These are phyloP conservation scores for Emmonsiellopsis sp. DNA, from an alignment of 2,329 filamentous ascomycete species.

Conservation along the genomic window DNA sequence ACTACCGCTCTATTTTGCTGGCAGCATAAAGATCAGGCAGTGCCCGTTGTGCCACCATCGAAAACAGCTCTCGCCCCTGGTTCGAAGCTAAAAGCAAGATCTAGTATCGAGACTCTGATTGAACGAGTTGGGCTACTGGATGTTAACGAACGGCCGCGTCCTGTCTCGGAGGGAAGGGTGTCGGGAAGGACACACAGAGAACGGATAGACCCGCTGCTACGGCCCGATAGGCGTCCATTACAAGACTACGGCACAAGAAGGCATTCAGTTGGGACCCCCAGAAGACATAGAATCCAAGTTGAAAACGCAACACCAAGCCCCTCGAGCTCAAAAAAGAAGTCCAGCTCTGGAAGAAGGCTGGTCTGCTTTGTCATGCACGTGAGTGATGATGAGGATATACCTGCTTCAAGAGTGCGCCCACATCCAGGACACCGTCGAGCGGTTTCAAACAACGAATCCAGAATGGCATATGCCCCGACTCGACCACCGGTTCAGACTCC, in stretches of 20 bases:
- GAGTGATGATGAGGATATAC: constrained; percentile 21
- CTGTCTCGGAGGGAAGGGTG: not conserved
- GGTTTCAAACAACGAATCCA: not conserved
- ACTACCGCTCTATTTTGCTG: constrained; percentile 63
- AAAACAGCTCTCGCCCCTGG: constrained; percentile 40
- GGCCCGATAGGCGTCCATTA: not conserved
- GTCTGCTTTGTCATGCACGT: constrained; percentile 29
- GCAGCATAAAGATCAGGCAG: constrained; percentile 87
- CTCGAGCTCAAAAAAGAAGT: constrained; percentile 14
- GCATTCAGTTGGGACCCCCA: constrained; percentile 2
- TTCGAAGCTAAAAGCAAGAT: constrained; percentile 55
- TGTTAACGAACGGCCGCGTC: constrained; percentile 35
- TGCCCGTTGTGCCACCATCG: constrained; percentile 13
- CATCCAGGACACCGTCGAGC: constrained; percentile 8
- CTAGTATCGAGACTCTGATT: constrained; percentile 79
- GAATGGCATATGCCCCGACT: not conserved
- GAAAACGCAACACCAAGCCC: not conserved
- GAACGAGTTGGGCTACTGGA: constrained; percentile 70
- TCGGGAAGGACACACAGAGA: not conserved
- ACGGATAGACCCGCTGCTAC: not conserved
- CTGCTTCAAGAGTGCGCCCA: constrained; percentile 16
- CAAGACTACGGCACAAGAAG: not conserved
- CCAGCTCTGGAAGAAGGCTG: constrained; percentile 14
- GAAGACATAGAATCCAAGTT: not conserved
- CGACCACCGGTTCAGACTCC: not conserved